Conservation (phyloP, 192 early-diverging fungal genomes). For the Rhizoclosmatium sp. region DNA sequence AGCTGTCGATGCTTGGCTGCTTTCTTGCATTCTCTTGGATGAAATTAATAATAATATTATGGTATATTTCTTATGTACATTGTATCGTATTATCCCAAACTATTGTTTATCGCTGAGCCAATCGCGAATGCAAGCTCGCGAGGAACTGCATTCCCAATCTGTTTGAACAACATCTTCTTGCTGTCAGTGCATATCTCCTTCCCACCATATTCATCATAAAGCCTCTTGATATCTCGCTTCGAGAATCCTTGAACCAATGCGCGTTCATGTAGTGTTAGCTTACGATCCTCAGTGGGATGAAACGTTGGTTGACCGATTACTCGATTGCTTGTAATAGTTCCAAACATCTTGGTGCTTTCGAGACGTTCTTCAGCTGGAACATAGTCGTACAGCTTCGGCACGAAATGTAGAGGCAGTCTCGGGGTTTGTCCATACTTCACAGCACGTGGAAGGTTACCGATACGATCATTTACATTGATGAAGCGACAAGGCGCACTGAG, state of each 20-base stretch:
- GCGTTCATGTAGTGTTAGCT: slow-evolving; percentile 16
- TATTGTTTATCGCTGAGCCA: slow-evolving; percentile 14
- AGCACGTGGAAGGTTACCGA: background rate
- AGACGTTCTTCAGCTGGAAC: too few species aligned
- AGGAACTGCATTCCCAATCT: slow-evolving; percentile 41
- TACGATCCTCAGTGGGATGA: slow-evolving; percentile 6
- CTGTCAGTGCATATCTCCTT: background rate
- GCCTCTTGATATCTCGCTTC: background rate
- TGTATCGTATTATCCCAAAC: too few species aligned
- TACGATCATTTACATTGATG: slow-evolving; percentile 4
- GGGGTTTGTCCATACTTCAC: background rate
- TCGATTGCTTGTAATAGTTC: slow-evolving; percentile 5
- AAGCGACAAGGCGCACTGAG: slow-evolving; percentile 10
- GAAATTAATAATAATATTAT: too few species aligned
- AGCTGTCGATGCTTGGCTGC: too few species aligned
- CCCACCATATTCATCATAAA: background rate
- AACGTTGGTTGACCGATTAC: background rate
- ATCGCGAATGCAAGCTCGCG: slow-evolving; percentile 35
- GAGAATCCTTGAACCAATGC: slow-evolving; percentile 14
- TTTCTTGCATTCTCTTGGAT: too few species aligned
- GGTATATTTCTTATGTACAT: too few species aligned
- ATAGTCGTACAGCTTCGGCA: background rate
- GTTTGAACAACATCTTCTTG: background rate
- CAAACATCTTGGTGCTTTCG: background rate
- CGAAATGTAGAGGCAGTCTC: background rate